Evolutionary conservation across 345 rosid genomes (phyloP).

Genomic region (Salix arbutifolia): DNA sequence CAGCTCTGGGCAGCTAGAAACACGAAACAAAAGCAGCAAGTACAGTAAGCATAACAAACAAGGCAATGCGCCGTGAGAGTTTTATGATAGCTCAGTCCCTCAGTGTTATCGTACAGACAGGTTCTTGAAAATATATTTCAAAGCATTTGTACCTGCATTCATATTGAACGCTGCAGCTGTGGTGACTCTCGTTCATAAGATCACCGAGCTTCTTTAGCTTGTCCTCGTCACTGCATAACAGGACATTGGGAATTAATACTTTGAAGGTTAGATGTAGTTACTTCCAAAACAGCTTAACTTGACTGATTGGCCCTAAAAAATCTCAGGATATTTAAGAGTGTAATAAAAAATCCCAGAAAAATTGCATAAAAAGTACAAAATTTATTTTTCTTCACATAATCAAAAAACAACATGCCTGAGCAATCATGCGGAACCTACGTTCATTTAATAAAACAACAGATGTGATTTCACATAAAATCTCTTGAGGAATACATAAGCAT

Average conservation of each 20-base stretch:
- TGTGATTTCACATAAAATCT: background rate
- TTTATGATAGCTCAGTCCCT: background rate
- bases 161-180: constrained; percentile 81
- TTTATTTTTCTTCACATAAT: background rate
- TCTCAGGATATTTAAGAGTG: background rate
- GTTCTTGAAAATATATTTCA: background rate
- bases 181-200: constrained; percentile 91
- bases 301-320: background rate
- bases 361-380: no score
- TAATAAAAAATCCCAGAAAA: no score
- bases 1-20: constrained; percentile 80
- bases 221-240: constrained; percentile 70
- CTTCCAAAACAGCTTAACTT: background rate
- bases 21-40: background rate
- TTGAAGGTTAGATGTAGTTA: background rate
- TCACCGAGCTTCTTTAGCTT: constrained; percentile 82
- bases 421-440: background rate
- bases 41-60: background rate
- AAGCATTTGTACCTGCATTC: constrained; percentile 74
- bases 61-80: background rate
- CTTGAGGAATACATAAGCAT: background rate
- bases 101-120: background rate
- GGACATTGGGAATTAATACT: constrained; percentile 3
- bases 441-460: background rate
- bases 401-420: background rate